Evolutionary conservation across 495 filamentous ascomycete species (phyloP).

Genomic region (Staphylotrichum tortipilum): DNA sequence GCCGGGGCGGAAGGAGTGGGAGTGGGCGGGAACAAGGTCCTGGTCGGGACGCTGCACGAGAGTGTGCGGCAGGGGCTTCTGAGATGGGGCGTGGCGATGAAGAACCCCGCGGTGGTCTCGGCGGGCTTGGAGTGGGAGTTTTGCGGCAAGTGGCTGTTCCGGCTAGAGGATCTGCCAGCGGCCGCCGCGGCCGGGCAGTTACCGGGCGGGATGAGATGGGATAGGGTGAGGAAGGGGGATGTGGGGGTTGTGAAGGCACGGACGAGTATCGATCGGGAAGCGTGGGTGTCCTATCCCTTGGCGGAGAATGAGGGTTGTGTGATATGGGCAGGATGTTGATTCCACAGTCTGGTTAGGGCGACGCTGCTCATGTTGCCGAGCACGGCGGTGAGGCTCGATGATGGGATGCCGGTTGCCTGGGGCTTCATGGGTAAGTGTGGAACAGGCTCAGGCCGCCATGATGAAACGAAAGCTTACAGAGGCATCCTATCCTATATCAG

Average conservation of each 20-base stretch:
- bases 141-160: slow-evolving; percentile 39
- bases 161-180: slow-evolving; percentile 20
- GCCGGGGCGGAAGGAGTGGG: background rate
- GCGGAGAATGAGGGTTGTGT: background rate
- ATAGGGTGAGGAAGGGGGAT: slow-evolving; percentile 23
- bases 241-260: slow-evolving; percentile 25
- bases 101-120: slow-evolving; percentile 7
- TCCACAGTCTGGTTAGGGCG: slow-evolving; percentile 10
- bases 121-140: slow-evolving; percentile 19
- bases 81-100: slow-evolving; percentile 14
- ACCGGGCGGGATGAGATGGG: slow-evolving; percentile 25
- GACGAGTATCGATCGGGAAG: slow-evolving; percentile 26
- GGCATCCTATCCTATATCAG: background rate
- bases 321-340: background rate
- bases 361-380: slow-evolving; percentile 32
- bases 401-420: slow-evolving; percentile 36
- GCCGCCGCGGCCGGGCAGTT: background rate
- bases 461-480: background rate
- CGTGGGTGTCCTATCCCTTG: slow-evolving; percentile 23
- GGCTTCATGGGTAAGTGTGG: slow-evolving; percentile 27
- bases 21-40: background rate
- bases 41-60: slow-evolving; percentile 31
- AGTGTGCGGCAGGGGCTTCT: slow-evolving; percentile 18
- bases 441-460: background rate
- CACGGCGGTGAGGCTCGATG: slow-evolving; percentile 24